phyloP scores from a whole-genome alignment of 371 early-diverging fungal species.

The Mortierella sp. region DNA sequence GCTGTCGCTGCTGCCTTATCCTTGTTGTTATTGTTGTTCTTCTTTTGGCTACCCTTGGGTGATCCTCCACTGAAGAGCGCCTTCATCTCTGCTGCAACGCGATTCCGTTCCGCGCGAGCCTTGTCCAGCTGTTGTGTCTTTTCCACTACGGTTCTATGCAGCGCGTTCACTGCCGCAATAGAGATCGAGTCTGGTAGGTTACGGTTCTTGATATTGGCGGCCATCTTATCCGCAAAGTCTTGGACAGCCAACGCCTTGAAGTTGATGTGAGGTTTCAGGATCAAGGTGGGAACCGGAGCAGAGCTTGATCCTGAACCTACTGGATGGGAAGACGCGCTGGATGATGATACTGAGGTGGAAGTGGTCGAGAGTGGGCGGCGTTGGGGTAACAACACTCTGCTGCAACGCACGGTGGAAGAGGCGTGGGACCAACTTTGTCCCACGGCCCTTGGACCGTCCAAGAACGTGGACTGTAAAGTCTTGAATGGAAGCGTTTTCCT shows the following conservation, averaged over 20 bases:
- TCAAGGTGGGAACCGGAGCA: slow-evolving; percentile 24
- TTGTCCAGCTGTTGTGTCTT: slow-evolving; percentile 27
- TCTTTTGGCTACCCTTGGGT: slow-evolving; percentile 4
- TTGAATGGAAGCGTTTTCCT: slow-evolving; percentile 1
- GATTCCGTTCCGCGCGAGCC: slow-evolving; percentile 39
- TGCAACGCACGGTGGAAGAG: too few species aligned
- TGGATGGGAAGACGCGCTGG: too few species aligned
- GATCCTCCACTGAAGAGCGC: slow-evolving; percentile 23
- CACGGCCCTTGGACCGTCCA: neutral
- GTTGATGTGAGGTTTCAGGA: slow-evolving; percentile 44
- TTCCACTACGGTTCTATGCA: slow-evolving; percentile 22
- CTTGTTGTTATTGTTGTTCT: slow-evolving; percentile 34
- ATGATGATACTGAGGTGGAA: slow-evolving; percentile 1
- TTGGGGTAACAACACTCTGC: too few species aligned
- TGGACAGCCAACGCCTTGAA: slow-evolving; percentile 43
- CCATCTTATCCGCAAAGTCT: slow-evolving; percentile 25
- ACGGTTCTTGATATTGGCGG: slow-evolving; percentile 37
- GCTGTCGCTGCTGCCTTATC: slow-evolving; percentile 5
- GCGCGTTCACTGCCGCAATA: slow-evolving; percentile 18
- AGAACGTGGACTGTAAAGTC: neutral
- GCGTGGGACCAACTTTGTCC: too few species aligned
- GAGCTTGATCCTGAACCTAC: too few species aligned
- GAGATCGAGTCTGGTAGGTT: slow-evolving; percentile 42
- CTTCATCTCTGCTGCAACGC: slow-evolving; percentile 52
- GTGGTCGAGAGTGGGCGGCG: slow-evolving; percentile 13